Evolutionary conservation across 352 stramenopile species (phyloP).

Genomic region (Globisporangium iwayamae): DNA sequence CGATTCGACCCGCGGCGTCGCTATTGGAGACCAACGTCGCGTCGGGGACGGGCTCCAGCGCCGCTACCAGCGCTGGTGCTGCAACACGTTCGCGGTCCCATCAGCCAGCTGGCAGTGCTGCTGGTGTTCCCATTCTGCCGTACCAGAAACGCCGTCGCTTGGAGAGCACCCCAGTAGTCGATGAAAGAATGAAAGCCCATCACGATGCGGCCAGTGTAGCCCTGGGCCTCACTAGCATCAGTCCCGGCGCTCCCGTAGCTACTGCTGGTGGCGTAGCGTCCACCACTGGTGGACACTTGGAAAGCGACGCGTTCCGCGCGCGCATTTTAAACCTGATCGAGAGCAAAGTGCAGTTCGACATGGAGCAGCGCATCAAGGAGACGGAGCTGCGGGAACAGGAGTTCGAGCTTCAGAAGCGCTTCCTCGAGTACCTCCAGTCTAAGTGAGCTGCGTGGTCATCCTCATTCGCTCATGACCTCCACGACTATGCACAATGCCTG

Average conservation of each 20-base stretch:
- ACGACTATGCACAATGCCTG: not conserved
- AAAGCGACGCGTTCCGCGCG: conserved; percentile 51
- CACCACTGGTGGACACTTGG: conserved; percentile 10
- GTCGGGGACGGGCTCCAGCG: conserved; percentile 11
- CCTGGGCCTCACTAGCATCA: not conserved
- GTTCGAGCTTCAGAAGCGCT: conserved; percentile 78
- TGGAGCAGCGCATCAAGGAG: conserved; percentile 73
- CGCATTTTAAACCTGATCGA: conserved; percentile 72
- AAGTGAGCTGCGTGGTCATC: conserved; percentile 28
- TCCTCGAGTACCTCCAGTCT: conserved; percentile 79
- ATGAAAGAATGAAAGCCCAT: not conserved
- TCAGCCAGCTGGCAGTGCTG: not conserved
- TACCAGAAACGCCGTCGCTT: conserved; percentile 19
- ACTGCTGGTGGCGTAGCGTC: conserved; percentile 4
- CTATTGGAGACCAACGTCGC: conserved; percentile 18
- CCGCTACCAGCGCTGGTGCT: not conserved
- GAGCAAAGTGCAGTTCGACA: conserved; percentile 82
- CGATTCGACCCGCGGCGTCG: conserved; percentile 17
- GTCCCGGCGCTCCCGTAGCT: not conserved
- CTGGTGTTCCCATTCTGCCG: not conserved
- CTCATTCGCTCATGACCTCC: not conserved
- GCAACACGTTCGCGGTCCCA: conserved; percentile 4
- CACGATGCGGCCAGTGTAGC: not conserved
- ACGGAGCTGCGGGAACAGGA: conserved; percentile 75
- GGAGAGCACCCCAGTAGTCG: conserved; percentile 4